A percentile compares a stretch with the other conserved stretches of the same genome.
These are phyloP conservation scores for Phytophthora niederhauseri DNA, from an alignment of 352 stramenopile species.

Conservation along the genomic window DNA sequence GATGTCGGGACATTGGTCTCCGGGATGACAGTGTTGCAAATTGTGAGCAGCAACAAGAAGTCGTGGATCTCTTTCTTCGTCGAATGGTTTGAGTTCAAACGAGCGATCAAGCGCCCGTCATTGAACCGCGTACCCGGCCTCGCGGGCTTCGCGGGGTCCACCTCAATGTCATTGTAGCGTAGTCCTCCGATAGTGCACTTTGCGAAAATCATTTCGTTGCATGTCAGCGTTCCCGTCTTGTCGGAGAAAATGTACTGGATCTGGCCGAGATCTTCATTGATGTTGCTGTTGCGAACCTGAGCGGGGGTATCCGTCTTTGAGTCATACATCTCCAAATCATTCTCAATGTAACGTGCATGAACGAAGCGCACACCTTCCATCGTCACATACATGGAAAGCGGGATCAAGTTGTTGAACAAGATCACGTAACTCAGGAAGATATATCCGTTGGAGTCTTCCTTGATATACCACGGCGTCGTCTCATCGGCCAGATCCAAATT, in stretches of 20 bases:
- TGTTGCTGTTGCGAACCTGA: conserved; percentile 88
- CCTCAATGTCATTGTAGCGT: conserved; percentile 91
- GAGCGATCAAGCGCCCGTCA: conserved; percentile 69
- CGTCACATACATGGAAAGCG: conserved; percentile 90
- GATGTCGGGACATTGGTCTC: conserved; percentile 51
- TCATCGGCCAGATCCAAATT: conserved; percentile 65
- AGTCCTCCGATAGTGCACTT: conserved; percentile 93
- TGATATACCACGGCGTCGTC: conserved; percentile 71
- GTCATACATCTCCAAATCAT: conserved; percentile 87
- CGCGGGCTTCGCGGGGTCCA: conserved; percentile 43
- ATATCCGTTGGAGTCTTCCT: conserved; percentile 70
- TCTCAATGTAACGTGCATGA: conserved; percentile 87
- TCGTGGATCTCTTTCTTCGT: conserved; percentile 88
- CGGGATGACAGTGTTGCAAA: conserved; percentile 90
- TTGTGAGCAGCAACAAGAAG: conserved; percentile 82
- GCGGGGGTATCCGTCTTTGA: conserved; percentile 68
- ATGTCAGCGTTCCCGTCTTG: conserved; percentile 88
- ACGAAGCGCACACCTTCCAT: conserved; percentile 91
- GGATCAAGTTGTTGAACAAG: conserved; percentile 90
- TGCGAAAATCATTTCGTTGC: conserved; percentile 92
- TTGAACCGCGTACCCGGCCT: conserved; percentile 83
- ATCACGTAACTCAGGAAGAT: conserved; percentile 93
- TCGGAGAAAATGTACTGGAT: conserved; percentile 93
- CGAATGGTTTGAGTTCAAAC: conserved; percentile 80
- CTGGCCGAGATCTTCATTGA: conserved; percentile 90